A percentile compares a stretch with the other conserved stretches of the same genome.
Conservation (phyloP, 192 early-diverging fungal species). For the Backusella westeae region DNA sequence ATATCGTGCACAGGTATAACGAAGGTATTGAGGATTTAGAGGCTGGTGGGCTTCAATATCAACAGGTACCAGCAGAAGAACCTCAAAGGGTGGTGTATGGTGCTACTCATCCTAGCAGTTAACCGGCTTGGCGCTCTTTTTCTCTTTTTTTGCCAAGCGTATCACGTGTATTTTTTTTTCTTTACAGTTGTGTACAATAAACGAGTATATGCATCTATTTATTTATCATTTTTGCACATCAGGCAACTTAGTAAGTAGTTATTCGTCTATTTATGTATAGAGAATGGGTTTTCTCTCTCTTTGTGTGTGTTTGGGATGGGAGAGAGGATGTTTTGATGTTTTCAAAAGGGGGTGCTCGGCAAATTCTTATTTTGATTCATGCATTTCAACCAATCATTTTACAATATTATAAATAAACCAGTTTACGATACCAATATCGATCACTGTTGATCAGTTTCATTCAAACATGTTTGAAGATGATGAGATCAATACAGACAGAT, state of each 20-base stretch:
- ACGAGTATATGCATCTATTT: neutral
- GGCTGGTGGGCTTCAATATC: conserved; percentile 27
- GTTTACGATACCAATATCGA: no score
- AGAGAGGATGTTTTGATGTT: neutral
- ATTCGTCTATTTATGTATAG: no score
- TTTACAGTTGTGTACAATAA: neutral
- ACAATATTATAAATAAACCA: neutral
- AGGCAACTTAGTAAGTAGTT: neutral
- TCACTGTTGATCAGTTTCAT: neutral
- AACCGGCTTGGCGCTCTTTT: neutral
- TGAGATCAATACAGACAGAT: no score
- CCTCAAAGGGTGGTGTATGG: conserved; percentile 28
- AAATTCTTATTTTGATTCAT: neutral
- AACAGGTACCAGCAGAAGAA: conserved; percentile 21
- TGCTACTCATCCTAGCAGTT: conserved; percentile 15
- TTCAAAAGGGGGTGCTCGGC: neutral
- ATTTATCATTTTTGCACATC: neutral
- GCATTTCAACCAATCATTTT: neutral
- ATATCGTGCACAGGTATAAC: conserved; percentile 51
- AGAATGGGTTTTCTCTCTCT: no score
- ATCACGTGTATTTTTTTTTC: neutral
- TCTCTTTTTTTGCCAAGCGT: neutral
- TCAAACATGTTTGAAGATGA: neutral
- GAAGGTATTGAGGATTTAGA: conserved; percentile 34
- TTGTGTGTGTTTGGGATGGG: no score